These are phyloP conservation scores for Trichosporon asahii DNA, from an alignment of 1,284 basidiomycete genomes.

Conservation along the genomic window DNA sequence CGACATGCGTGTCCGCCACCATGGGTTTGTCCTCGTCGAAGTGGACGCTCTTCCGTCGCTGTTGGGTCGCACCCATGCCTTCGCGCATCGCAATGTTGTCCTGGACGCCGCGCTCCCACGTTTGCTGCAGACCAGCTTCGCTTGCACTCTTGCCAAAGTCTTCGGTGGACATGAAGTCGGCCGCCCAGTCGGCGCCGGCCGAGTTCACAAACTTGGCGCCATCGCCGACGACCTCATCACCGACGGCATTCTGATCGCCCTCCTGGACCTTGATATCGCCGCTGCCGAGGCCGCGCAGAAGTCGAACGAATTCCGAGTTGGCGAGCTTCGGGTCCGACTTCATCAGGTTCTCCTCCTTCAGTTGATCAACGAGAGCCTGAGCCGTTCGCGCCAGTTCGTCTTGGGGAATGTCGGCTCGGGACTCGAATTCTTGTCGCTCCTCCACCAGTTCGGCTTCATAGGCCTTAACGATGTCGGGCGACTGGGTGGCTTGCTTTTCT, in stretches of 20 bases:
- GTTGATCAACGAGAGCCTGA: constrained; percentile 64
- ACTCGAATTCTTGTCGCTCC: constrained; percentile 4
- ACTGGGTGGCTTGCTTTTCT: not conserved
- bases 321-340: constrained; percentile 76
- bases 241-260: constrained; percentile 25
- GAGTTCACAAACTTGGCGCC: constrained; percentile 47
- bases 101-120: constrained; percentile 28
- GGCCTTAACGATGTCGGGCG: constrained; percentile 2
- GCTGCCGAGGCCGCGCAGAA: constrained; percentile 83
- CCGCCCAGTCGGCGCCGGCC: constrained; percentile 26
- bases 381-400: constrained; percentile 75
- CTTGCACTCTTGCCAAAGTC: not conserved
- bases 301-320: constrained; percentile 78
- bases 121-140: not conserved
- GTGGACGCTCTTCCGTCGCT: constrained; percentile 49
- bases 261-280: constrained; percentile 76
- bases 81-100: constrained; percentile 33
- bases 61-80: constrained; percentile 13
- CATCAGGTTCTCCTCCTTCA: constrained; percentile 51
- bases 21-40: constrained; percentile 55
- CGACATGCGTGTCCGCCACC: constrained; percentile 33
- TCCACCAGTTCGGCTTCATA: constrained; percentile 11
- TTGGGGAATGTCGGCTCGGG: constrained; percentile 17
- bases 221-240: constrained; percentile 40
- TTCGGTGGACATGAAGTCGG: constrained; percentile 14